Evolutionary conservation across 345 rosid genomes (phyloP).

Genomic region (Eucalyptus pauciflora): DNA sequence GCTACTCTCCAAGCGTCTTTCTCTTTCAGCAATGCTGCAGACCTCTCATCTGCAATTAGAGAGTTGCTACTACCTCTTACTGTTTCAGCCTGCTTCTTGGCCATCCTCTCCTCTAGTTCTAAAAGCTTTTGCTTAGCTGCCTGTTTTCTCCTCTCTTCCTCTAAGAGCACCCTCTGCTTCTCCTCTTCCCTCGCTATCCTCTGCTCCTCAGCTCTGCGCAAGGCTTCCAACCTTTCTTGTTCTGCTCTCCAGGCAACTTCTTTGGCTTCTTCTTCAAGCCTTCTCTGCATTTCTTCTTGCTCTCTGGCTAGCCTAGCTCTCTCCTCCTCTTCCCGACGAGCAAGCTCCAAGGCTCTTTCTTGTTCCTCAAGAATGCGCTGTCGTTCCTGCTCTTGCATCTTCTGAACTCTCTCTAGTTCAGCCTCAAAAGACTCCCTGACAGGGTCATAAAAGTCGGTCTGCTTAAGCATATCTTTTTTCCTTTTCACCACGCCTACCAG

Average conservation of each 20-base stretch:
- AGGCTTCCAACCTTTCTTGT: conserved; percentile 67
- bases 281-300: conserved; percentile 63
- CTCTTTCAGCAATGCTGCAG: conserved; percentile 25
- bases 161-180: conserved; percentile 59
- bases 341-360: conserved; percentile 73
- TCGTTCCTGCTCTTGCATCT: conserved; percentile 89
- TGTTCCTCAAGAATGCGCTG: conserved; percentile 67
- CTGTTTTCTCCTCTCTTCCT: conserved; percentile 95
- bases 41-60: conserved; percentile 42
- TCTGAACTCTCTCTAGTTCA: conserved; percentile 96
- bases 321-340: conserved; percentile 87
- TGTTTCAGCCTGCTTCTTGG: conserved; percentile 69
- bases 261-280: conserved; percentile 79
- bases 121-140: conserved; percentile 94
- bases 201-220: conserved; percentile 71
- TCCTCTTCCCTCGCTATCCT: conserved; percentile 93
- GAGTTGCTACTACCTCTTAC: conserved; percentile 27
- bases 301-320: conserved; percentile 64
- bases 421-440: conserved; percentile 97
- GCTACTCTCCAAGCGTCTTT: conserved; percentile 31
- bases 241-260: conserved; percentile 89
- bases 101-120: conserved; percentile 89
- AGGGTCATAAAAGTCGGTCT: conserved; percentile 84
- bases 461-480: conserved; percentile 69
- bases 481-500: conserved; percentile 65